Base-by-base conservation (phyloP, 169 alveolate genomes). In the Ophryocystis elektroscirrha region DNA sequence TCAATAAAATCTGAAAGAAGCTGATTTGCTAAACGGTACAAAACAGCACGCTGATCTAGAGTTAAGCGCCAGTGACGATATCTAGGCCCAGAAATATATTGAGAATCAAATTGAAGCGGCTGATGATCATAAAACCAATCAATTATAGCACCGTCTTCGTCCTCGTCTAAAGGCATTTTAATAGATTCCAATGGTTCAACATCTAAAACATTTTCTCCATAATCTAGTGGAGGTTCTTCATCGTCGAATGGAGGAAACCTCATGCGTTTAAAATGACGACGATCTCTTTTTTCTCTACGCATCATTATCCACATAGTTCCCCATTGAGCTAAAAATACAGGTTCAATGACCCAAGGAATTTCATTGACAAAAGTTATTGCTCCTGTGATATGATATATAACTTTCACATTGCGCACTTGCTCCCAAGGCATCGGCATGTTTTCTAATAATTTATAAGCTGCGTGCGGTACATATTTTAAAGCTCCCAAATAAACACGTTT, bases 221-320 rank as follows among this genome's bases (percentile, higher is more conserved):
- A 95, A 67, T 95, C 99, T 38, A 95, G 71, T 15, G 99, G 99
- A 18, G 98, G 98, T 56, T 94, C 99, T 72, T 94, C 99, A 61
- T 94, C 99, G 69, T 94, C 99, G 61, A 94, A 94, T 27, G 99
- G 99, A 0, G 99, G 99, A 56, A 93, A 92, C 56, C 99, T 75
- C 97, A 95, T 93, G 63, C 99, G 81, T 73, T 95, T 95, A 79
- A 95, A 95, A 74, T 95, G 98, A 7, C 96, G 73, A 39, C 99
- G 71, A 69, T 95, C 99, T 51, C 96, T 75, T 71, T 89, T 88
- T 68, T 89, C 97, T 56, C 96, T 78, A 61, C 99, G 79, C 99
- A 95, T 95, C 95, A 89, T 84, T 22, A 91, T 88, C 98, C 99
- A 95, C 96, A 88, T 87, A 12, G 98, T 84, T 5, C 98, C 98